Conservation (phyloP, 345 rosid genomes). For the Camelina laxa region DNA sequence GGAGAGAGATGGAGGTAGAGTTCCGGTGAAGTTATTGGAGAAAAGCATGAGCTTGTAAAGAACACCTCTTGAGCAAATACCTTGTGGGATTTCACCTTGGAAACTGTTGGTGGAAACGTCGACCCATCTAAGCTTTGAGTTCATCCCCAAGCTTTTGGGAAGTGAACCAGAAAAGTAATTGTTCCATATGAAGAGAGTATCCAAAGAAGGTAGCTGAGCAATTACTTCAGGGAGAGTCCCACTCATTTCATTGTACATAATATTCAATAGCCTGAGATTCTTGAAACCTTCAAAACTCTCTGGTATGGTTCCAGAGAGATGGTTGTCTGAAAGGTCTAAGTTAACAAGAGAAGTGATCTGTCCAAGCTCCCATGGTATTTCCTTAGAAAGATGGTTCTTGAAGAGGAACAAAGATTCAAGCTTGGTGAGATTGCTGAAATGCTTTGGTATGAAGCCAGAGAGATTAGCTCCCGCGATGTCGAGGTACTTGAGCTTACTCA, state of each 20-base stretch:
- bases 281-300: conserved; percentile 72
- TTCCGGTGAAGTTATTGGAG: conserved; percentile 73
- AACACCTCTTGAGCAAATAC: conserved; percentile 75
- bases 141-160: conserved; percentile 73
- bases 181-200: conserved; percentile 85
- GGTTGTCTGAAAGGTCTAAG: conserved; percentile 89
- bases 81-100: conserved; percentile 73
- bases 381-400: conserved; percentile 70
- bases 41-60: conserved; percentile 76
- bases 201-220: conserved; percentile 79
- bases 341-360: conserved; percentile 56
- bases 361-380: conserved; percentile 75
- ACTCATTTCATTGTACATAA: conserved; percentile 86
- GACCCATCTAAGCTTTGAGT: conserved; percentile 80
- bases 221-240: conserved; percentile 77
- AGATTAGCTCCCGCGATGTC: conserved; percentile 90
- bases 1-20: conserved; percentile 67
- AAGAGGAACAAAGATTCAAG: conserved; percentile 86
- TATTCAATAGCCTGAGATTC: conserved; percentile 73
- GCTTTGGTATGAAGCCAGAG: conserved; percentile 72
- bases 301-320: conserved; percentile 76
- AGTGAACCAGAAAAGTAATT: conserved; percentile 82
- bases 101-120: conserved; percentile 89
- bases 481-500: conserved; percentile 79
- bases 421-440: conserved; percentile 78